Conservation (phyloP, 2,329 filamentous ascomycete species). For the Aspergillus unguis region DNA sequence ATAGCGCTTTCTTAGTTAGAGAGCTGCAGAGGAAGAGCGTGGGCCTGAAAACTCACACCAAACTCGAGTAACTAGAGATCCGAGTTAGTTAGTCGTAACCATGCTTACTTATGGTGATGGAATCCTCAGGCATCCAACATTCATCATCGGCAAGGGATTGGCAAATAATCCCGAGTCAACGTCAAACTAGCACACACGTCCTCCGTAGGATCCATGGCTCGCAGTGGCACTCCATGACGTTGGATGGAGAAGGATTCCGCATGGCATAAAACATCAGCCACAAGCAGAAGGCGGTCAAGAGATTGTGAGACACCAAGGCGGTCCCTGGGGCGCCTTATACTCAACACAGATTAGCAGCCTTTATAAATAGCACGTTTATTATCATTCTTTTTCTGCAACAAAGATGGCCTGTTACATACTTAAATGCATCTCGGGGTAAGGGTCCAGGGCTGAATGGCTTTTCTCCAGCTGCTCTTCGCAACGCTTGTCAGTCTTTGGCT, state of each 20-base stretch:
- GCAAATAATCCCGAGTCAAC: too few relatives aligned
- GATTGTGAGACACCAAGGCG: conserved; percentile 1
- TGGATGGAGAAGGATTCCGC: too few relatives aligned
- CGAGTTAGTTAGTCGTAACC: too few relatives aligned
- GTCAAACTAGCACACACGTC: too few relatives aligned
- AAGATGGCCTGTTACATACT: background rate
- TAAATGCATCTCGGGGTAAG: conserved; percentile 2
- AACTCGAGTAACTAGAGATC: too few relatives aligned
- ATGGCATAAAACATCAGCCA: background rate
- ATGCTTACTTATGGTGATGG: too few relatives aligned
- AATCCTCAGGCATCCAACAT: too few relatives aligned
- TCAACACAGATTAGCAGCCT: conserved; percentile 5
- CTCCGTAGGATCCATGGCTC: too few relatives aligned
- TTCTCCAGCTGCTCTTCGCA: background rate
- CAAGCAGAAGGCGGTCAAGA: background rate
- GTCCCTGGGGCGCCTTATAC: background rate
- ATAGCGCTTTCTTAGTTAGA: conserved; percentile 1
- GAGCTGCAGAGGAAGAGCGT: too few relatives aligned
- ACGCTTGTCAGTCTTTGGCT: background rate
- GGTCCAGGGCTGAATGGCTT: background rate
- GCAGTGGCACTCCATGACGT: too few relatives aligned
- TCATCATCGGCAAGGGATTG: too few relatives aligned
- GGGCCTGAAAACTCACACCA: too few relatives aligned
- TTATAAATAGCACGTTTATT: conserved; percentile 12
- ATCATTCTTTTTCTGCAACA: background rate